Conservation (phyloP, 1,284 basidiomycete genomes). For the Leccinum subatratum region DNA sequence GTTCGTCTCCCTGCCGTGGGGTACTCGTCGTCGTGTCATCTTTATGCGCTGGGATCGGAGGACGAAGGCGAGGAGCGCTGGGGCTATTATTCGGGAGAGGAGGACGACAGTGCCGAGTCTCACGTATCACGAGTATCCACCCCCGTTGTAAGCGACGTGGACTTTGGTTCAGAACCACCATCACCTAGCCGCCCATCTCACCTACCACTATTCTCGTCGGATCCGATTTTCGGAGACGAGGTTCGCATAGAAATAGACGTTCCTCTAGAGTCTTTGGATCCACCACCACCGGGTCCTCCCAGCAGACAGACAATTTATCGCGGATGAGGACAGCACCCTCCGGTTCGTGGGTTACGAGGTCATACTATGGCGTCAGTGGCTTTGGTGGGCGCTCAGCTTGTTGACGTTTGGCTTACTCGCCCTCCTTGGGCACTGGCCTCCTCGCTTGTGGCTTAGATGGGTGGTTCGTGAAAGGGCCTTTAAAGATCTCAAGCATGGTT, state of each 20-base stretch:
- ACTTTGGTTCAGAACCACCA: slow-evolving; percentile 64
- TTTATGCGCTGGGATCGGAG: slow-evolving; percentile 47
- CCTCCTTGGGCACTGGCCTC: slow-evolving; percentile 91
- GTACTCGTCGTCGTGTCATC: too few relatives aligned
- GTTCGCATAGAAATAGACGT: slow-evolving; percentile 73
- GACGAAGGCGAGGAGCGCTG: slow-evolving; percentile 63
- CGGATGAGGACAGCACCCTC: slow-evolving; percentile 88
- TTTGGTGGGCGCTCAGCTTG: slow-evolving; percentile 74
- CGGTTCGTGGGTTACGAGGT: slow-evolving; percentile 88
- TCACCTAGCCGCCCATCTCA: slow-evolving; percentile 47
- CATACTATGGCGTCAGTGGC: slow-evolving; percentile 54
- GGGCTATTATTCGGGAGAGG: slow-evolving; percentile 78
- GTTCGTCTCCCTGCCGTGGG: too few relatives aligned
- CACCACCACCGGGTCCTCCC: slow-evolving; percentile 70
- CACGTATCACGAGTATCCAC: slow-evolving; percentile 31
- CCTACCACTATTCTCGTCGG: slow-evolving; percentile 64
- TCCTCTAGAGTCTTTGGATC: slow-evolving; percentile 53
- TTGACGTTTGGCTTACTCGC: slow-evolving; percentile 73
- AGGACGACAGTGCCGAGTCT: slow-evolving; percentile 40
- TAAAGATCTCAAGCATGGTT: slow-evolving; percentile 62
- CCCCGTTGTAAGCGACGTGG: slow-evolving; percentile 52
- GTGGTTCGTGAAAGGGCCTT: slow-evolving; percentile 85
- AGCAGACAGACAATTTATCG: slow-evolving; percentile 85
- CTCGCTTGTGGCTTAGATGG: slow-evolving; percentile 83
- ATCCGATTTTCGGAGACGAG: slow-evolving; percentile 77